Percentiles rank a stretch among this genome's conserved stretches.
Evolutionary conservation across 371 early-diverging fungal genomes (phyloP).

Genomic region (Nematocida ausubeli): DNA sequence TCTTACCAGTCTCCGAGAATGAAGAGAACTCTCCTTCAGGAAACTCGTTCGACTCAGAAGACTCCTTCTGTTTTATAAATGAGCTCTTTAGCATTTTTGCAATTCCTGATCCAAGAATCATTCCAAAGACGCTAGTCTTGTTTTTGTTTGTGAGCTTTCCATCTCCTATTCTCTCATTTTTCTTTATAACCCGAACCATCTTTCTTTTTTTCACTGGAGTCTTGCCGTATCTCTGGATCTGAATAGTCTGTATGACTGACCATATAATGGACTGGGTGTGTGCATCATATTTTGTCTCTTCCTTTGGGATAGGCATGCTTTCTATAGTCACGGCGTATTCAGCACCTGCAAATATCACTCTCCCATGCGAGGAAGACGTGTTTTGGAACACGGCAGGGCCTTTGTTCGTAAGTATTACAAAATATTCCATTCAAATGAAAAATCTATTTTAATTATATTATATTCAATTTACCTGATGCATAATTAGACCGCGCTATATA

Average conservation of each 20-base stretch:
- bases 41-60: background rate
- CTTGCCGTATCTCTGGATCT: conserved; percentile 16
- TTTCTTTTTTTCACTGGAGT: background rate
- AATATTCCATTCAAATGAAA: conserved; percentile 40
- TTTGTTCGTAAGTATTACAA: conserved; percentile 28
- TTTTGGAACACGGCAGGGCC: conserved; percentile 26
- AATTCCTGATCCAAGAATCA: background rate
- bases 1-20: background rate
- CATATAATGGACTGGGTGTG: background rate
- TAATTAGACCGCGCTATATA: no score
- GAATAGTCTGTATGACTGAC: conserved; percentile 4
- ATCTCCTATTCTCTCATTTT: background rate
- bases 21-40: conserved; percentile 31
- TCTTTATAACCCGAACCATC: background rate
- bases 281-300: background rate
- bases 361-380: background rate
- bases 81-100: conserved; percentile 8
- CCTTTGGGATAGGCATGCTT: background rate
- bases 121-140: background rate
- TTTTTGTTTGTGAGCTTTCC: background rate
- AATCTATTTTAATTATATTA: conserved; percentile 19
- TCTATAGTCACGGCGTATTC: conserved; percentile 23
- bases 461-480: conserved; percentile 11
- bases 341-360: conserved; percentile 15
- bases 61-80: conserved; percentile 2